Percentiles rank a stretch among this genome's conserved stretches.
phyloP scores from a whole-genome alignment of 2,329 filamentous ascomycete species.

The Cladophialophora chaetospira region DNA sequence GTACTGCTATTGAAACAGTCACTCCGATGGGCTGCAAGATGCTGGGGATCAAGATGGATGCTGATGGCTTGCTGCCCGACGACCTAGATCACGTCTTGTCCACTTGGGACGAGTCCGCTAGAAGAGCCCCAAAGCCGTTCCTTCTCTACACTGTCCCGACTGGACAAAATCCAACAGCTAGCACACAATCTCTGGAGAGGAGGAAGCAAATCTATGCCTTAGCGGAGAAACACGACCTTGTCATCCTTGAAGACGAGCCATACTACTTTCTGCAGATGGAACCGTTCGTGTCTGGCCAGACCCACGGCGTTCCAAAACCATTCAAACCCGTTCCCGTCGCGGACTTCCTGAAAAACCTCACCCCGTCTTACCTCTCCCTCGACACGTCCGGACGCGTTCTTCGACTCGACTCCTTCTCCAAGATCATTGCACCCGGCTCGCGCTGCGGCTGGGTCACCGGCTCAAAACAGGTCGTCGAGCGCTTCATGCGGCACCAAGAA shows the following conservation, averaged over 20 bases:
- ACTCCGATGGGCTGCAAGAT: conserved; percentile 63
- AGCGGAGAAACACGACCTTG: conserved; percentile 79
- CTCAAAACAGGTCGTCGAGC: conserved; percentile 78
- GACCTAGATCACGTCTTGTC: conserved; percentile 64
- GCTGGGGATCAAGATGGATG: conserved; percentile 65
- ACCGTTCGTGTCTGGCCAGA: conserved; percentile 60
- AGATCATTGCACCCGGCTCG: conserved; percentile 81
- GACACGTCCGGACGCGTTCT: conserved; percentile 86
- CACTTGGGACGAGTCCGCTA: conserved; percentile 63
- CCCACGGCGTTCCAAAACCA: conserved; percentile 46
- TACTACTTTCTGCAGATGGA: conserved; percentile 92
- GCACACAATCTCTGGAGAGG: conserved; percentile 71
- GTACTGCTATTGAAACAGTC: conserved; percentile 69
- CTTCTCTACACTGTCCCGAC: conserved; percentile 74
- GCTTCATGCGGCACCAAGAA: conserved; percentile 80
- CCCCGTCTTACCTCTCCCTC: conserved; percentile 76
- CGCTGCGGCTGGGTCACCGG: conserved; percentile 88
- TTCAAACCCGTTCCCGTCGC: conserved; percentile 58
- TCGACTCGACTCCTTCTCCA: conserved; percentile 90
- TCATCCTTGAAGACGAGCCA: conserved; percentile 88
- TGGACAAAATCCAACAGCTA: conserved; percentile 88
- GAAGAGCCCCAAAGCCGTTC: conserved; percentile 64
- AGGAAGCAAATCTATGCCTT: conserved; percentile 74
- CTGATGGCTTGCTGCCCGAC: conserved; percentile 63
- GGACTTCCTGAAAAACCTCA: conserved; percentile 71